Base-by-base conservation (phyloP, 768 basidiomycete species). In the Xanthoconium purpureum region DNA sequence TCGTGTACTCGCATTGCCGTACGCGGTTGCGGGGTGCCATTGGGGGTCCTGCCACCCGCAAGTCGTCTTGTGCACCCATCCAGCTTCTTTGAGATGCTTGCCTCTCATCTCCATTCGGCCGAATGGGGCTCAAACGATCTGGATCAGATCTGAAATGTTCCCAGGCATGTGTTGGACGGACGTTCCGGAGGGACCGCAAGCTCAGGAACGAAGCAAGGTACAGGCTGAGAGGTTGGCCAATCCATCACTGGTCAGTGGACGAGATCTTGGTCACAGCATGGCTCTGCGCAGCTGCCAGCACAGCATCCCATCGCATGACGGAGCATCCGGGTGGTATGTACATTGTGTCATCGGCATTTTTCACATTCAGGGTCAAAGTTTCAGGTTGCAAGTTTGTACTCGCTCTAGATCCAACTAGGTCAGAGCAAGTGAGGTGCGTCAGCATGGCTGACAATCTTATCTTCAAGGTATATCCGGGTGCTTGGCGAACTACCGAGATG, bases 1-100 rank as follows among this genome's bases (percentile, higher is more conserved):
- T 68, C 62, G 59, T 71, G 65, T 62, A n/a, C 24, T 45, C 35
- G 30, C 55, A 24, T 54, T 66, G 56, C 68, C 62, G 65, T 50
- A 60, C 33, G 37, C 54, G 47, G 46, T 46, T 65, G 58, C 62
- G 55, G 63, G 54, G 63, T 65, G 53, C 56, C 52, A 66, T 52
- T 11, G 64, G 42, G 30, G 29, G 47, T 45, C 11, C 38, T 15
- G 13, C 36, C 47, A 42, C 47, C 4, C 18, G 38, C 53, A 44
- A 56, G 20, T 20, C 3, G 14, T 28, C 17, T 47, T 52, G 30
- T 42, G 32, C 9, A 40, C 33, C 15, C 46, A 33, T 42, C 42
- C 46, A 55, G 28, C 29, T 38, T 58, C 48, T 45, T 45, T 46
- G 15, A 44, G 54, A 36, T 40, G 18, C 45, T 42, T 18, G 42